These are phyloP conservation scores for Silybum marianum DNA, from an alignment of 129 eudicot species.

Conservation along the genomic window DNA sequence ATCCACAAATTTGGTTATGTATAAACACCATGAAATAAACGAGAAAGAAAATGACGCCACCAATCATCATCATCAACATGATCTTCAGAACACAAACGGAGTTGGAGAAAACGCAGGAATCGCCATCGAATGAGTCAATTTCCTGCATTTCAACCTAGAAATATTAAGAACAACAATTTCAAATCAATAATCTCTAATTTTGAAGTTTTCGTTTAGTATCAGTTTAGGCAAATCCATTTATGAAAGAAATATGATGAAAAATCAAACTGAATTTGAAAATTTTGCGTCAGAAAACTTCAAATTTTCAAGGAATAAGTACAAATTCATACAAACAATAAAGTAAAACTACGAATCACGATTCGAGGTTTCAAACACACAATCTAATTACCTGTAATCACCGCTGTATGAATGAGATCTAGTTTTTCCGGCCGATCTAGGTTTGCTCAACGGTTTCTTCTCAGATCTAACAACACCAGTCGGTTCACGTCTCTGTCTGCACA, in stretches of 20 bases:
- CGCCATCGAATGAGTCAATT: slow-evolving; percentile 34
- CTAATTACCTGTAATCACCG: slow-evolving; percentile 47
- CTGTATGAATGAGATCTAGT: slow-evolving; percentile 27
- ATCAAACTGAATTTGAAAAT: neutral
- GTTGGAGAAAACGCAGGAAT: slow-evolving; percentile 42
- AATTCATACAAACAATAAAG: neutral
- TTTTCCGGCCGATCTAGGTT: slow-evolving; percentile 37
- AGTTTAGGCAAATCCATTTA: neutral
- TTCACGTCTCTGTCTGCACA: neutral
- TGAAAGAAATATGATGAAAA: neutral
- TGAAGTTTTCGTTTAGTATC: neutral
- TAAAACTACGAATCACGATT: neutral
- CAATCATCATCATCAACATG: neutral
- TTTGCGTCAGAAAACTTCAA: neutral
- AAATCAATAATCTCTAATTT: neutral
- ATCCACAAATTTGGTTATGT: slow-evolving; percentile 13
- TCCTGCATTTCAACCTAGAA: slow-evolving; percentile 26
- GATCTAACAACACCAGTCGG: slow-evolving; percentile 25
- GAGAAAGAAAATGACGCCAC: neutral
- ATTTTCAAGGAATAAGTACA: neutral
- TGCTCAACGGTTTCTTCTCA: slow-evolving; percentile 36
- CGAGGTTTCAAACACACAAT: neutral
- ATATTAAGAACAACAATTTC: neutral
- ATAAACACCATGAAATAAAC: slow-evolving; percentile 9
- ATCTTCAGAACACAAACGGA: slow-evolving; percentile 33